Base-by-base conservation (phyloP, 768 basidiomycete species). In the Trametes elegans region DNA sequence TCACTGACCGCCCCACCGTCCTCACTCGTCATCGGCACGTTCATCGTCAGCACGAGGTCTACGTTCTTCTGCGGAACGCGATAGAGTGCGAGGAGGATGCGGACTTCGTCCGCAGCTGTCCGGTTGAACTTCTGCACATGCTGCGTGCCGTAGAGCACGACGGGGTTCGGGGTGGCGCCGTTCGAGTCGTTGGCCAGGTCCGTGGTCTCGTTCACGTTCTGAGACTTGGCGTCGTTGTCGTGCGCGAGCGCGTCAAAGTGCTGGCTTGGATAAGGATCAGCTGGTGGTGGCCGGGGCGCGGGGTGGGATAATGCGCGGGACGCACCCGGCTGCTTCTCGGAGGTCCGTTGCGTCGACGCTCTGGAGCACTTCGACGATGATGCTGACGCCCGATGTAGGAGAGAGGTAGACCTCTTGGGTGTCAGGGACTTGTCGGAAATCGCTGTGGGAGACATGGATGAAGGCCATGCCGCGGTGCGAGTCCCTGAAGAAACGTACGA, bases 341-440 rank as follows among this genome's bases (percentile, higher is more conserved):
- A 77, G 74, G 52, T 82, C 77, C 11, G 65, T 59, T n/a, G 72
- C 69, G 29, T 84, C 76, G 23, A 96, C 92, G 54, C 83, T 76
- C 68, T 92, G 70, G 11, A 98, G 73, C 21, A 97, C 81, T 66
- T 99, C 97, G 24, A 97, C 71, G 45, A 98, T 80, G 58, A 95
- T 79, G 65, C 88, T 93, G 61, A 84, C 74, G 44, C 78, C 77
- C 5, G 84, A 88, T 43, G 82, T 70, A 6, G 81, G 80, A 50
- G 85, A 86, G 52, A 97, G 68, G 71, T 93, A 88, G 36, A 97
- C 96, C 67, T 98, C 97, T 70, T 99, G 96, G 4, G 84, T 93
- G 67, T 98, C 89, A 13, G 97, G 95, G 11, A 99, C 77, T 71
- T 98, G 90, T 49, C 96, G 91, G 6, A 85, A 55, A 45, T 77